Conservation (phyloP, 208 protist species). For the Crithidia thermophila region DNA sequence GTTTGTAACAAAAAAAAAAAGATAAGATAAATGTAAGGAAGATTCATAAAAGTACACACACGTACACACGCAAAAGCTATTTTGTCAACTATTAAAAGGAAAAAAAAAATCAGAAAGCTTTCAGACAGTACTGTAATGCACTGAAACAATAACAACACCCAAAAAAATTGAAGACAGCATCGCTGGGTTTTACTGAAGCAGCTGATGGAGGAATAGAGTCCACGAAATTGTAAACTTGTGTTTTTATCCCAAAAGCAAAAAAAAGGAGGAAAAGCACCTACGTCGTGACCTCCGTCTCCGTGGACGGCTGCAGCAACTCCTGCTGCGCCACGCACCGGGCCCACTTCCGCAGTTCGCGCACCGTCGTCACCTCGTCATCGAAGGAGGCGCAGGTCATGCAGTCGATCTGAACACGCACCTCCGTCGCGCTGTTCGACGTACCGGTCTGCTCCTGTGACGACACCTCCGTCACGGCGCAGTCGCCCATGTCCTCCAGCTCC, state of each 20-base stretch:
- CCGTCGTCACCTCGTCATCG: conserved; percentile 26
- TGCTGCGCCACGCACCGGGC: conserved; percentile 14
- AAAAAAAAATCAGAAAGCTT: conserved; percentile 11
- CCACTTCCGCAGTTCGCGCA: conserved; percentile 31
- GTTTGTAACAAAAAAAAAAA: background rate
- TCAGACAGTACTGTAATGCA: no score
- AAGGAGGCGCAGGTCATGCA: conserved; percentile 17
- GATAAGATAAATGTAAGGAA: background rate
- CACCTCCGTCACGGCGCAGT: background rate
- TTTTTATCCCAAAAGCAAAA: no score
- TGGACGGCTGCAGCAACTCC: conserved; percentile 23
- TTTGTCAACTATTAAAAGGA: background rate
- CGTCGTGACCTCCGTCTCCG: conserved; percentile 36
- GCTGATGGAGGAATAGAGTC: no score
- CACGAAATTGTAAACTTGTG: no score
- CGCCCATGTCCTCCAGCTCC: background rate
- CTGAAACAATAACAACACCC: no score
- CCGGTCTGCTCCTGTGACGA: background rate
- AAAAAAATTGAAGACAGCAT: no score
- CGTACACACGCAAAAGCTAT: no score
- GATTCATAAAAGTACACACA: background rate
- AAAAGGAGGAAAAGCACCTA: conserved; percentile 5
- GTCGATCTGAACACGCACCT: conserved; percentile 8
- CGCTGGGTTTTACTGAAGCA: no score
- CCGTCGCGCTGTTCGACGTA: background rate